Evolutionary conservation across 495 filamentous ascomycete genomes (phyloP).

Genomic region (Ramalina peruviana): DNA sequence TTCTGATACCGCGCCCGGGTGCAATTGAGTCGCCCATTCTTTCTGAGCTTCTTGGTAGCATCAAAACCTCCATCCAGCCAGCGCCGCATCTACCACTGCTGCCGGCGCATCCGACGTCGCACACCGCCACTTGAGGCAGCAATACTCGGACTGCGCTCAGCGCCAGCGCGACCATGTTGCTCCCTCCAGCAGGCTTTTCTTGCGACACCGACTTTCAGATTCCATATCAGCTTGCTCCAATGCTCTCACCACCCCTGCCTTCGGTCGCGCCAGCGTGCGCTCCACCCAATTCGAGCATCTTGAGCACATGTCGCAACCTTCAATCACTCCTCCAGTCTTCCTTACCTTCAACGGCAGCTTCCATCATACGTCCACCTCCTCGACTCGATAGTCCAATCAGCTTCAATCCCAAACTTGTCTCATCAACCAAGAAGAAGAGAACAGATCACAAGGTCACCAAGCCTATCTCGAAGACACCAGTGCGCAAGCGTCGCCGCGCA

Average conservation of each 20-base stretch:
- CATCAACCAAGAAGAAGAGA: slow-evolving; percentile 16
- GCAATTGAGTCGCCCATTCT: not conserved
- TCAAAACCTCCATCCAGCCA: not conserved
- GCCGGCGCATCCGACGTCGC: slow-evolving; percentile 9
- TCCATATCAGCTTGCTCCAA: slow-evolving; percentile 24
- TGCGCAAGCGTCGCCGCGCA: slow-evolving; percentile 48
- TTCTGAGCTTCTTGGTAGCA: not conserved
- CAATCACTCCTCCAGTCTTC: slow-evolving; percentile 47
- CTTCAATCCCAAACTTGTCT: slow-evolving; percentile 26
- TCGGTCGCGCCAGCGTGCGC: slow-evolving; percentile 44
- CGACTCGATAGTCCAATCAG: slow-evolving; percentile 36
- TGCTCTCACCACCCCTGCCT: slow-evolving; percentile 49
- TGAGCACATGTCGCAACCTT: slow-evolving; percentile 55
- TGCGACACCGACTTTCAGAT: slow-evolving; percentile 46
- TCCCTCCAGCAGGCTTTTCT: slow-evolving; percentile 56
- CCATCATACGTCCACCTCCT: slow-evolving; percentile 26
- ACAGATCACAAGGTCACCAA: slow-evolving; percentile 33
- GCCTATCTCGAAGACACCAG: slow-evolving; percentile 26
- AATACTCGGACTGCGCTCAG: not conserved
- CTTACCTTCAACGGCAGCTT: slow-evolving; percentile 22
- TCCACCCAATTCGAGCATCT: slow-evolving; percentile 39
- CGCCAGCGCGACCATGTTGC: slow-evolving; percentile 29
- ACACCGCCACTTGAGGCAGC: slow-evolving; percentile 1
- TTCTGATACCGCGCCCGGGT: not conserved
- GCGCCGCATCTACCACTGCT: not conserved